Evolutionary conservation across 129 eudicot genomes (phyloP).

Genomic region (Escallonia rubra): DNA sequence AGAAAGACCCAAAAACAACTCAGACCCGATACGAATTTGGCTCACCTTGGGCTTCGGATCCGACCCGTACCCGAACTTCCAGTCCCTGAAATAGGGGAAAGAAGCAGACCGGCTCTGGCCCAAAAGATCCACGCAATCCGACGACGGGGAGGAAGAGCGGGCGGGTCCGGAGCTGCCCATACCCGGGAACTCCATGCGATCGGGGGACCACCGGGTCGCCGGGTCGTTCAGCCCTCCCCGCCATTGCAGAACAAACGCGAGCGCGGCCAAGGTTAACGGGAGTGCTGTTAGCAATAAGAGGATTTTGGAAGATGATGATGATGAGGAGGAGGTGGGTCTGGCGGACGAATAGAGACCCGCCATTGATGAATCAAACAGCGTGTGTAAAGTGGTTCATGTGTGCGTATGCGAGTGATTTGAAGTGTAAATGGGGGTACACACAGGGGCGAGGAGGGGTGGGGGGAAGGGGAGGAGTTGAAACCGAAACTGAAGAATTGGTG

Average conservation of each 20-base stretch:
- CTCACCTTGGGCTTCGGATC: constrained; percentile 36
- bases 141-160: constrained; percentile 11
- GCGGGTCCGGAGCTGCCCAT: constrained; percentile 17
- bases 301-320: constrained; percentile 34
- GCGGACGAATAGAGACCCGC: constrained; percentile 37
- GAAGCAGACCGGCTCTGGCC: constrained; percentile 26
- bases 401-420: background rate
- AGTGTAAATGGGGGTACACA: background rate
- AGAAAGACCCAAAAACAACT: background rate
- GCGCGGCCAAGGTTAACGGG: constrained; percentile 64
- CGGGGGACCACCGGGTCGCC: constrained; percentile 11
- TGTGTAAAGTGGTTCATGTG: constrained; percentile 3
- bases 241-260: constrained; percentile 82
- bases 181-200: constrained; percentile 21
- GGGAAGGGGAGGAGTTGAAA: constrained; percentile 10
- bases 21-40: background rate
- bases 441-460: background rate
- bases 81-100: constrained; percentile 41
- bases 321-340: constrained; percentile 31
- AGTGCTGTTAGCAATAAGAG: constrained; percentile 62
- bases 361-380: constrained; percentile 19
- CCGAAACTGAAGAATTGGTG: background rate
- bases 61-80: constrained; percentile 25
- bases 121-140: constrained; percentile 35
- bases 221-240: constrained; percentile 27